Evolutionary conservation across 2,329 filamentous ascomycete genomes (phyloP), one percentile per base, ranked within the genome.

Genomic region (Metarhizium guizhouense): DNA sequence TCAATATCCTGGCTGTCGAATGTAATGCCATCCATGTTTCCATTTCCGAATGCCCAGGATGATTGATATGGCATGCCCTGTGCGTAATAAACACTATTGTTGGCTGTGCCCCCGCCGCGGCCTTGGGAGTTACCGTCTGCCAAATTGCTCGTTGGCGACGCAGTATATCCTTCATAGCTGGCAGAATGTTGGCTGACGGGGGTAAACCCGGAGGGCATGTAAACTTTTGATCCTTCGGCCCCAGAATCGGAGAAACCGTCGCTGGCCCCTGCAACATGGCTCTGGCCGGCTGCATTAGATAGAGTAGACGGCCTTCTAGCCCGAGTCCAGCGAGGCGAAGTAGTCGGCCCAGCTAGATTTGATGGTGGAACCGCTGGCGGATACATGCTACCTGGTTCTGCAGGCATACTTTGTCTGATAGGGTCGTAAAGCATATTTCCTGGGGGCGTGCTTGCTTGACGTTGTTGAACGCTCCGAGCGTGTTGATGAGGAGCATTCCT

Each of bases 1-100:
- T 92, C 87, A 38, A 93, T 83, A 60, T 92, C 87, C 59, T 89
- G 87, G 57, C 83, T 86, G 65, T 90, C 84, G 60, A 92, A 88
- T 58, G 87, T 84, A 71, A 91, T 86, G 59, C 73, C 71, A 50
- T 79, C 73, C 58, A 74, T 71, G 54, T 65, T 71, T 7, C 68
- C 67, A 59, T 66, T 63, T 2, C 64, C 61, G 5, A 63, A 60
- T n/a, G 58, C 63, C 70, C 70, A 72, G 1, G 62, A 56, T 51
- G 68, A 62, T 14, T 62, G 62, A 42, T 65, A 69, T 3, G 67
- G 56, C 38, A 69, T 62, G 32, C 57, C 59, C 10, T 64, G 65
- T 6, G 60, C 59, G 56, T 64, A 70, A 49, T 68, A 71, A 50
- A 66, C 56, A 32, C 32, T 54, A 48, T 16, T 49, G 42, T 6